phyloP scores from a whole-genome alignment of 305 asterid genomes.

The Fraxinus ornus region DNA sequence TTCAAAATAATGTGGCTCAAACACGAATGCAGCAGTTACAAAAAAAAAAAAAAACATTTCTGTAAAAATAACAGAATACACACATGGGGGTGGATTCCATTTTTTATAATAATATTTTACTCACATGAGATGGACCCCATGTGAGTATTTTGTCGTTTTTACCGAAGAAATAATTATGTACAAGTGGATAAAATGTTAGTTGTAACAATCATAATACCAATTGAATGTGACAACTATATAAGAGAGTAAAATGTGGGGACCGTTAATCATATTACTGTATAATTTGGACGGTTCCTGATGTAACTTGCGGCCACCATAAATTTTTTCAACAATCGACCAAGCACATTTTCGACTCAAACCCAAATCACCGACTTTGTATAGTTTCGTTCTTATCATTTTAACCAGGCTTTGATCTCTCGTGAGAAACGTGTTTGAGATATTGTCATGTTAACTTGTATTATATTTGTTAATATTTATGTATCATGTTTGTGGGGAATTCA shows the following conservation, averaged over 20 bases:
- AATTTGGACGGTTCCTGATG: neutral
- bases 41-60: too few relatives aligned
- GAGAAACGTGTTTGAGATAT: too few relatives aligned
- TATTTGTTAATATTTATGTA: neutral
- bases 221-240: neutral
- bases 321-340: too few relatives aligned
- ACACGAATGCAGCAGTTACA: too few relatives aligned
- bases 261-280: neutral
- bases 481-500: neutral
- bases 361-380: neutral
- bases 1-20: too few relatives aligned
- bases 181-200: too few relatives aligned
- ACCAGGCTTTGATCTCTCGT: neutral
- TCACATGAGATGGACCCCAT: too few relatives aligned
- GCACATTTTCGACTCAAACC: neutral
- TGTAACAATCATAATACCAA: neutral
- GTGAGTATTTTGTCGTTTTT: too few relatives aligned
- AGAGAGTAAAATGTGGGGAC: neutral
- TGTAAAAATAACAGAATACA: too few relatives aligned
- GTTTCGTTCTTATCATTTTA: neutral
- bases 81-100: too few relatives aligned
- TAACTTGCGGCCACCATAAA: neutral
- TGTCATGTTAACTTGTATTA: neutral
- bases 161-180: too few relatives aligned
- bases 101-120: too few relatives aligned